phyloP scores from a whole-genome alignment of 257 asterid genomes.

The Fraxinus excelsior region DNA sequence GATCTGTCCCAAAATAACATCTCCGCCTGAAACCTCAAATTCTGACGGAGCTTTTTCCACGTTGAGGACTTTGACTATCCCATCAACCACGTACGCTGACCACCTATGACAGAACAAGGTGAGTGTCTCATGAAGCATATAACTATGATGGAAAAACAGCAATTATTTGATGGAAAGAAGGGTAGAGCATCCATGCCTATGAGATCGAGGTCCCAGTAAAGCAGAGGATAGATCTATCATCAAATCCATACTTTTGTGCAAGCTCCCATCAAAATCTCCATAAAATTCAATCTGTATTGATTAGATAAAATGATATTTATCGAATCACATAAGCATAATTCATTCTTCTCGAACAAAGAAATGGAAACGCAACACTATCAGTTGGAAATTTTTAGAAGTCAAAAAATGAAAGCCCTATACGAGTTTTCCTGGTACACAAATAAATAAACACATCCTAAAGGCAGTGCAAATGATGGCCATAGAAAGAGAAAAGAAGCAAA shows the following conservation, averaged over 20 bases:
- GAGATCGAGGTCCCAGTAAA: conserved; percentile 85
- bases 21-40: conserved; percentile 86
- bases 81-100: conserved; percentile 93
- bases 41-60: conserved; percentile 88
- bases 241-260: conserved; percentile 87
- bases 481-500: not conserved
- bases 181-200: conserved; percentile 45
- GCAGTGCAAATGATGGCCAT: not conserved
- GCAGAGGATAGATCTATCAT: conserved; percentile 75
- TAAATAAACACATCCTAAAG: not conserved
- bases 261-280: conserved; percentile 96
- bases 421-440: not conserved
- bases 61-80: conserved; percentile 74
- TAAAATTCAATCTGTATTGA: conserved; percentile 82
- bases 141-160: not conserved
- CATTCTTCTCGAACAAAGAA: not conserved
- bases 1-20: conserved; percentile 75
- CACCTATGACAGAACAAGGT: conserved; percentile 49
- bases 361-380: not conserved
- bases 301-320: conserved; percentile 8
- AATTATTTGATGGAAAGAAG: not conserved
- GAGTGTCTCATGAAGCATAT: not conserved
- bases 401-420: not conserved
- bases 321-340: not conserved
- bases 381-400: not conserved